phyloP scores from a whole-genome alignment of 768 basidiomycete species.

The Rhizopogon rudus region DNA sequence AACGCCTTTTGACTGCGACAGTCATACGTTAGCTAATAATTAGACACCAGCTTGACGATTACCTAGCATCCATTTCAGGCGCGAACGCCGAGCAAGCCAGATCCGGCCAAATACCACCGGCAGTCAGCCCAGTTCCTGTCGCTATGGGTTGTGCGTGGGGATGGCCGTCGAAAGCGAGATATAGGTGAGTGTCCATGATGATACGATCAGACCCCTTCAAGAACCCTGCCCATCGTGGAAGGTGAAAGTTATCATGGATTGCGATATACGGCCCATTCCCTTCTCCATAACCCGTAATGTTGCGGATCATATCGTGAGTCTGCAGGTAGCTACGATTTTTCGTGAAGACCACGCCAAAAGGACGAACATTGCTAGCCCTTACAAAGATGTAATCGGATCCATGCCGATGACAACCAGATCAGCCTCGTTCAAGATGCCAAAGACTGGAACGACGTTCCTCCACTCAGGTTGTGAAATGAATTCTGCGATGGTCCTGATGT shows the following conservation, averaged over 20 bases:
- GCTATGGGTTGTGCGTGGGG: conserved; percentile 31
- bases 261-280: conserved; percentile 52
- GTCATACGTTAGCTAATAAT: not conserved
- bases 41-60: conserved; percentile 9
- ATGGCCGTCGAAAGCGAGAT: conserved; percentile 52
- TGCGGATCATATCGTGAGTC: conserved; percentile 59
- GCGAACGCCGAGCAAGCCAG: conserved; percentile 60
- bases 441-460: conserved; percentile 53
- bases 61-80: conserved; percentile 39
- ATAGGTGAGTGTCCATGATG: conserved; percentile 64
- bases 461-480: conserved; percentile 80
- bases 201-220: conserved; percentile 55
- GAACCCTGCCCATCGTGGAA: conserved; percentile 41
- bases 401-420: conserved; percentile 47
- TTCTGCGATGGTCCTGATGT: conserved; percentile 69
- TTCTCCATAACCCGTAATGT: conserved; percentile 67
- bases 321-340: conserved; percentile 43
- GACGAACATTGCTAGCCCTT: conserved; percentile 16
- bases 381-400: conserved; percentile 57
- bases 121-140: conserved; percentile 22
- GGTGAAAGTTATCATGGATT: conserved; percentile 63
- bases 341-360: not conserved
- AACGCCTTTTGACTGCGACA: conserved; percentile 42
- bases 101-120: conserved; percentile 42
- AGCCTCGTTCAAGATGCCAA: conserved; percentile 66